Conservation (phyloP, 371 early-diverging fungal species). For the Phascolomyces articulosus region DNA sequence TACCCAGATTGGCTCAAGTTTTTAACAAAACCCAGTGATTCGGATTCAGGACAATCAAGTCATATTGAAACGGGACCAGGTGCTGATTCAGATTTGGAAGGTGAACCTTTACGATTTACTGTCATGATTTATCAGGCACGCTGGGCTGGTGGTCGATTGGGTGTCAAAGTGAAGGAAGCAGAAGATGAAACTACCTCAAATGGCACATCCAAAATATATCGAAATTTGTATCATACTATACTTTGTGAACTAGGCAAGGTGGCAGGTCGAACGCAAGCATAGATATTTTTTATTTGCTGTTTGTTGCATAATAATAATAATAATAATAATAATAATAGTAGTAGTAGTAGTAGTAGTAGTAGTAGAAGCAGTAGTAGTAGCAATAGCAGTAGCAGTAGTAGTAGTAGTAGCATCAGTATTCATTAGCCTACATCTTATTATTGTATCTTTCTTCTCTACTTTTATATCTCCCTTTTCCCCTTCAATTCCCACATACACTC, state of each 20-base stretch:
- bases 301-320: background rate
- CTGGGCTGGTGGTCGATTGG: conserved; percentile 42
- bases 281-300: background rate
- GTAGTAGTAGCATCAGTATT: no score
- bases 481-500: background rate
- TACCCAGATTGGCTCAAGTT: conserved; percentile 25
- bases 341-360: no score
- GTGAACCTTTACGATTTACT: conserved; percentile 26
- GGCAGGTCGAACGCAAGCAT: background rate
- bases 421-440: no score
- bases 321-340: background rate
- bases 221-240: conserved; percentile 25
- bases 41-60: conserved; percentile 14
- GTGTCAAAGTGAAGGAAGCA: conserved; percentile 44
- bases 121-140: conserved; percentile 42
- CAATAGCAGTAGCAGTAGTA: no score
- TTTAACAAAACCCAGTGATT: conserved; percentile 9
- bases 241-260: conserved; percentile 32
- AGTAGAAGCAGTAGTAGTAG: no score
- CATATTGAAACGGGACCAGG: conserved; percentile 7
- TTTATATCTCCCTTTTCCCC: background rate
- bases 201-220: conserved; percentile 22
- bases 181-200: conserved; percentile 19
- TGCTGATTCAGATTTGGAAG: conserved; percentile 1
- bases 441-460: background rate